phyloP scores from a whole-genome alignment of 2,329 filamentous ascomycete genomes.

The Cercospora berteroae region DNA sequence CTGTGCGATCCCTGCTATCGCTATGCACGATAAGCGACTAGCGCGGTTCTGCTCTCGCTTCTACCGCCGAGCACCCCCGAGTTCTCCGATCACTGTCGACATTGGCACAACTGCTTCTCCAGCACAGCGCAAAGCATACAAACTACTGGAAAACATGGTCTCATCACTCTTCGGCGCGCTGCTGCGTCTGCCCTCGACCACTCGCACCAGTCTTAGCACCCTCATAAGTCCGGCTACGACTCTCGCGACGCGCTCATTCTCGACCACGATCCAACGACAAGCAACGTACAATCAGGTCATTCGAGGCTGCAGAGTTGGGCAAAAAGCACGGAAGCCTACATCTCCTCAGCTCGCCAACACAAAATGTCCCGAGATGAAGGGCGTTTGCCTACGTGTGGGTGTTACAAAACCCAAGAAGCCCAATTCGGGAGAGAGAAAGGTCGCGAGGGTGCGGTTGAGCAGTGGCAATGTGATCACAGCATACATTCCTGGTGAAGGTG shows the following conservation, averaged over 20 bases:
- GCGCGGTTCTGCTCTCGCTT: neutral
- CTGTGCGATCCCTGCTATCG: constrained; percentile 4
- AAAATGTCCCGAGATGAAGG: constrained; percentile 79
- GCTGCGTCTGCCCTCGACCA: constrained; percentile 37
- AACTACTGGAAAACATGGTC: constrained; percentile 36
- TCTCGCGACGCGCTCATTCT: constrained; percentile 39
- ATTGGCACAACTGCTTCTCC: neutral
- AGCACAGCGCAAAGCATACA: neutral
- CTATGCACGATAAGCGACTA: neutral
- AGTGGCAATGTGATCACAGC: constrained; percentile 84
- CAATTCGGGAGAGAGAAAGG: constrained; percentile 96
- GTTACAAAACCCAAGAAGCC: constrained; percentile 97
- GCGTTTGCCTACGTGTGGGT: constrained; percentile 91
- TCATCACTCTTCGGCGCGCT: constrained; percentile 42
- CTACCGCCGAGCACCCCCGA: neutral
- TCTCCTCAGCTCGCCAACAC: constrained; percentile 72
- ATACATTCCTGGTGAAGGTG: constrained; percentile 92
- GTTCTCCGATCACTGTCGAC: constrained; percentile 2
- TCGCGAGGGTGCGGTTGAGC: constrained; percentile 83
- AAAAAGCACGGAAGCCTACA: constrained; percentile 78
- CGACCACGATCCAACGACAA: constrained; percentile 39
- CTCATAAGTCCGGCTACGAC: constrained; percentile 25
- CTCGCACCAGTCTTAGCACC: constrained; percentile 29
- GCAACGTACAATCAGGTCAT: constrained; percentile 53
- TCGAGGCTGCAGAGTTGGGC: constrained; percentile 72